Evolutionary conservation across 768 basidiomycete genomes (phyloP).

Genomic region (Pleurotus salmoneostramineus): DNA sequence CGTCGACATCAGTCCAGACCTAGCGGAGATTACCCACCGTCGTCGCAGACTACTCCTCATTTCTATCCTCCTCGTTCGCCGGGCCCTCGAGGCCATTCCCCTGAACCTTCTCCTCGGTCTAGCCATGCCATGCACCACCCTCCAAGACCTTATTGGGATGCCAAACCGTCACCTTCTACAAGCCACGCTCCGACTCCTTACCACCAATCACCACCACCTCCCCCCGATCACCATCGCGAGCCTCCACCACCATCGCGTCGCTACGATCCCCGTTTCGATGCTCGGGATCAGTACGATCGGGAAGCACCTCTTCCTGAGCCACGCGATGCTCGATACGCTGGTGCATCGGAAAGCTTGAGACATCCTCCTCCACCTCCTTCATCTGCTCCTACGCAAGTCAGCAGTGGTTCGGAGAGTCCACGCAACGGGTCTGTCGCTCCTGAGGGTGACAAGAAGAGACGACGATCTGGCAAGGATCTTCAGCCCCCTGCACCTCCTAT

Average conservation of each 20-base stretch:
- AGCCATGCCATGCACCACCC: slow-evolving; percentile 39
- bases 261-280: slow-evolving; percentile 64
- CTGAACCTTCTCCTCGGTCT: slow-evolving; percentile 59
- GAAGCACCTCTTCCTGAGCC: slow-evolving; percentile 12
- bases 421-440: slow-evolving; percentile 27
- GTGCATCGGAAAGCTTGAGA: slow-evolving; percentile 43
- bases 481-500: slow-evolving; percentile 17
- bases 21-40: slow-evolving; percentile 35
- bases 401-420: slow-evolving; percentile 60
- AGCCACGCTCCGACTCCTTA: slow-evolving; percentile 23
- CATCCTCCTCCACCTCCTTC: slow-evolving; percentile 27
- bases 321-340: slow-evolving; percentile 33
- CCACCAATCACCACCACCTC: slow-evolving; percentile 28
- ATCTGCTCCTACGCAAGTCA: slow-evolving; percentile 20
- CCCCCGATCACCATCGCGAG: slow-evolving; percentile 35
- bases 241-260: slow-evolving; percentile 35
- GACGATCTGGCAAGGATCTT: slow-evolving; percentile 36
- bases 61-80: slow-evolving; percentile 31
- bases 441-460: slow-evolving; percentile 41
- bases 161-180: slow-evolving; percentile 42
- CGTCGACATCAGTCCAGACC: slow-evolving; percentile 40
- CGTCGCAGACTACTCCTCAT: slow-evolving; percentile 18
- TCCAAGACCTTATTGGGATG: slow-evolving; percentile 53
- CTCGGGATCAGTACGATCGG: slow-evolving; percentile 41
- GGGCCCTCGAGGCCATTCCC: slow-evolving; percentile 37